Evolutionary conservation across 1,139 yeast genomes (phyloP).

Genomic region (Zhuliangozyma blackwelliae): DNA sequence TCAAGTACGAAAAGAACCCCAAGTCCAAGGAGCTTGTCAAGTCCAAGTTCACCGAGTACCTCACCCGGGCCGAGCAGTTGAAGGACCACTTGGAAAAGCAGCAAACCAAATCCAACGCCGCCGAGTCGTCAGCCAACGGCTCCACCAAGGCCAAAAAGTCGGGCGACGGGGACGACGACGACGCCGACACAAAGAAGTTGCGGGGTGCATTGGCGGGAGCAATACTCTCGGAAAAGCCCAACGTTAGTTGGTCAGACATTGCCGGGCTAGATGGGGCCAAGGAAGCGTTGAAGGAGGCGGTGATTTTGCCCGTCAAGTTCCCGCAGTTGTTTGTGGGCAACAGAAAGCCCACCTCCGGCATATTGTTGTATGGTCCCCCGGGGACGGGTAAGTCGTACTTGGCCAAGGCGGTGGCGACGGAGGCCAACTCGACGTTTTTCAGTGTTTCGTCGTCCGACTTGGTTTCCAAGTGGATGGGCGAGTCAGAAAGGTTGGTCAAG

Average conservation of each 20-base stretch:
- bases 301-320: slow-evolving; percentile 60
- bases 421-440: slow-evolving; percentile 93
- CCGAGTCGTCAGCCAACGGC: slow-evolving; percentile 49
- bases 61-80: slow-evolving; percentile 89
- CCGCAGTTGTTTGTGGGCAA: slow-evolving; percentile 94
- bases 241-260: slow-evolving; percentile 91
- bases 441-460: slow-evolving; percentile 92
- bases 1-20: slow-evolving; percentile 92
- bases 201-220: slow-evolving; percentile 93
- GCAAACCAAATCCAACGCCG: slow-evolving; percentile 41
- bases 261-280: slow-evolving; percentile 96
- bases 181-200: slow-evolving; percentile 79
- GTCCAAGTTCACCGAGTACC: slow-evolving; percentile 85
- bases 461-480: slow-evolving; percentile 99
- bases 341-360: slow-evolving; percentile 90
- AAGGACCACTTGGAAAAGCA: slow-evolving; percentile 82
- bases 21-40: slow-evolving; percentile 85
- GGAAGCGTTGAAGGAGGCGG: slow-evolving; percentile 96
- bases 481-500: slow-evolving; percentile 89
- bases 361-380: slow-evolving; percentile 93
- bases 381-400: slow-evolving; percentile 97
- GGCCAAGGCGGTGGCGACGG: slow-evolving; percentile 98
- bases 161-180: slow-evolving; percentile 57
- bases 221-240: slow-evolving; percentile 86
- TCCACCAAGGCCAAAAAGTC: slow-evolving; percentile 56